A percentile compares a stretch with the other conserved stretches of the same genome.
Conservation (phyloP, 2,329 filamentous ascomycete species). For the Aspergillus chevalieri region DNA sequence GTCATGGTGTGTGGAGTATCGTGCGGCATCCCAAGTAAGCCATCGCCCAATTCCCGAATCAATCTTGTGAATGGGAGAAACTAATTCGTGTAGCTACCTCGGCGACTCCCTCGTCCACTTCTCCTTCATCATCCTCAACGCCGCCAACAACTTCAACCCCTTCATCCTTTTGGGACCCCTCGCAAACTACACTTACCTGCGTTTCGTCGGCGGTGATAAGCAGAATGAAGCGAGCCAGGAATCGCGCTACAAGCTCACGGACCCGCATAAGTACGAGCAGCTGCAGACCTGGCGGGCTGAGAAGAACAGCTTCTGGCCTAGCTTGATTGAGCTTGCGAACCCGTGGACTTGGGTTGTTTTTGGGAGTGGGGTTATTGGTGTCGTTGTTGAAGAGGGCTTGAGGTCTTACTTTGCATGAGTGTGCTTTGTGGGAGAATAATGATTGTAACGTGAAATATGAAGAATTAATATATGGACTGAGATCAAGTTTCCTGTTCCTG, state of each 20-base stretch:
- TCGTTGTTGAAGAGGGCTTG: slow-evolving; percentile 40
- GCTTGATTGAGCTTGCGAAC: slow-evolving; percentile 45
- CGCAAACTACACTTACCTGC: slow-evolving; percentile 55
- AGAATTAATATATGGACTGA: too few relatives aligned
- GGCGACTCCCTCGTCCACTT: slow-evolving; percentile 55
- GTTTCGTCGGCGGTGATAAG: slow-evolving; percentile 52
- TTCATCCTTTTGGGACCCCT: slow-evolving; percentile 51
- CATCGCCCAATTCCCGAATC: background rate
- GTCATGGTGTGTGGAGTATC: slow-evolving; percentile 57
- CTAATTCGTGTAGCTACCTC: slow-evolving; percentile 46
- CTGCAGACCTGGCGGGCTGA: slow-evolving; percentile 47
- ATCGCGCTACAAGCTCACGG: slow-evolving; percentile 47
- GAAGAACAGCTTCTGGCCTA: slow-evolving; percentile 58
- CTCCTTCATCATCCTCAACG: slow-evolving; percentile 54
- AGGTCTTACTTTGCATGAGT: slow-evolving; percentile 4
- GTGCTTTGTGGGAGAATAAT: background rate
- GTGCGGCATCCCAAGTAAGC: slow-evolving; percentile 58
- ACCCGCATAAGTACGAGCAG: slow-evolving; percentile 48
- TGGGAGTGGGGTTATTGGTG: slow-evolving; percentile 46
- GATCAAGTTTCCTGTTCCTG: too few relatives aligned
- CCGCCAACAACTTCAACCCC: slow-evolving; percentile 50
- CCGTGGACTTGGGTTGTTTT: slow-evolving; percentile 52
- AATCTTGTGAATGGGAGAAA: background rate
- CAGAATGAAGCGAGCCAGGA: slow-evolving; percentile 50
- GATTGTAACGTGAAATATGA: too few relatives aligned